Base-by-base conservation (phyloP, 2,329 filamentous ascomycete genomes). In the Colletotrichum theobromicola region DNA sequence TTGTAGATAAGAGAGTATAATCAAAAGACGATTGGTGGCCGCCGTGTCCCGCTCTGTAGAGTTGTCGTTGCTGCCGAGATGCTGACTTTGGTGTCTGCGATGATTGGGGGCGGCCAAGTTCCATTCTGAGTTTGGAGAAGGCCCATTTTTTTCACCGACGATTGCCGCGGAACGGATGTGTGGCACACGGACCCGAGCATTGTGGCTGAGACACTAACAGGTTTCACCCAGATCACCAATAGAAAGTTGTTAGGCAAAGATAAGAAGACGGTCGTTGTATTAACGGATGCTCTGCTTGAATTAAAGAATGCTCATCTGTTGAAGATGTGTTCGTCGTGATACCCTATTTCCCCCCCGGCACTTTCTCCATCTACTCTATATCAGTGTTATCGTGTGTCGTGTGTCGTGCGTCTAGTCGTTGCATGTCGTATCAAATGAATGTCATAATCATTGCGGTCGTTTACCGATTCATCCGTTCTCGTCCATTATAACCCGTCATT, bases 161-260 rank as follows among this genome's bases (percentile, higher is more conserved):
- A 13, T 75, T 67, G 73, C 75, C 75, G 75, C 75, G 53, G 75
- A 75, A 76, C 64, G 60, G 57, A 75, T 62, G 70, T 74, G 66
- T 71, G 74, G 67, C 64, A 60, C 69, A 67, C 64, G 63, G 73
- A 55, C 73, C 64, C 64, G 35, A 34, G 62, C 46, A n/a, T 10
- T 16, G n/a, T 57, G 57, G 37, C 46, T 74, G 73, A 75, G 53
- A 75, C 73, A 24, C 72, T 75, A 64, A 75, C 68, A 75, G 30
- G 72, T 72, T 75, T 67, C 68, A 67, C 28, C 30, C 57, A 50
- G 1, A 64, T 9, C 16, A n/a, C 15, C 30, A 13, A 15, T 30
- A 62, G 68, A 53, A 24, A 42, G 26, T 15, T 75, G 72, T 72
- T 75, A 67, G 21, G 21, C 26, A 50, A 34, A 37, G 60, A 74